These are phyloP conservation scores for Malus orientalis DNA, from an alignment of 306 rosid genomes.

Conservation along the genomic window DNA sequence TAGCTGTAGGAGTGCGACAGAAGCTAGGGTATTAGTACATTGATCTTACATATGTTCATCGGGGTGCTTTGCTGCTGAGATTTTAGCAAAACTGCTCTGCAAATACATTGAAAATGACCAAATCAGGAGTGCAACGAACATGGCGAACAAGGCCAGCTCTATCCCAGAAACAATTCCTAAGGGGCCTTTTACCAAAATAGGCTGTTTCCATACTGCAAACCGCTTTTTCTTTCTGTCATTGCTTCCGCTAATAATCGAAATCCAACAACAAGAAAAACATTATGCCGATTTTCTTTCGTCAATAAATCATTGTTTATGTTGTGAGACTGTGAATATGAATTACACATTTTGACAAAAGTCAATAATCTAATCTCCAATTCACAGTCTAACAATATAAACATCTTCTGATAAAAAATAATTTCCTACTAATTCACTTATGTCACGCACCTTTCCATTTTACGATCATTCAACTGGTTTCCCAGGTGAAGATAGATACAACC, in stretches of 20 bases:
- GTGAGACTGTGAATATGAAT: too few relatives aligned
- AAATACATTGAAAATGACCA: constrained; percentile 48
- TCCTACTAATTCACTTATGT: neutral
- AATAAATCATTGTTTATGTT: too few relatives aligned
- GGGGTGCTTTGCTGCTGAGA: constrained; percentile 29
- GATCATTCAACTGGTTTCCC: constrained; percentile 18
- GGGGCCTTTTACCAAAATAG: constrained; percentile 59
- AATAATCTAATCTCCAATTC: neutral
- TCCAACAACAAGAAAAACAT: neutral
- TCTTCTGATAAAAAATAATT: too few relatives aligned
- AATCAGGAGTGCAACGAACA: constrained; percentile 59
- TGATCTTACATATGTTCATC: constrained; percentile 42
- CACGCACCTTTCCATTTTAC: constrained; percentile 16
- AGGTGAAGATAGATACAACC: constrained; percentile 60
- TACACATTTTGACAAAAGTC: too few relatives aligned
- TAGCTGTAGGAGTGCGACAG: too few relatives aligned
- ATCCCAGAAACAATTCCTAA: constrained; percentile 68
- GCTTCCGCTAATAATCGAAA: neutral
- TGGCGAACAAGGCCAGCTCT: constrained; percentile 46
- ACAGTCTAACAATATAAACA: neutral
- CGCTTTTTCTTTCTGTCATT: neutral
- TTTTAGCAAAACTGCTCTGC: constrained; percentile 18
- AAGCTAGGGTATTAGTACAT: too few relatives aligned
- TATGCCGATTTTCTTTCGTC: too few relatives aligned
- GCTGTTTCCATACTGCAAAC: constrained; percentile 33